Base-by-base conservation (phyloP, 345 rosid species). In the Pistacia atlantica region DNA sequence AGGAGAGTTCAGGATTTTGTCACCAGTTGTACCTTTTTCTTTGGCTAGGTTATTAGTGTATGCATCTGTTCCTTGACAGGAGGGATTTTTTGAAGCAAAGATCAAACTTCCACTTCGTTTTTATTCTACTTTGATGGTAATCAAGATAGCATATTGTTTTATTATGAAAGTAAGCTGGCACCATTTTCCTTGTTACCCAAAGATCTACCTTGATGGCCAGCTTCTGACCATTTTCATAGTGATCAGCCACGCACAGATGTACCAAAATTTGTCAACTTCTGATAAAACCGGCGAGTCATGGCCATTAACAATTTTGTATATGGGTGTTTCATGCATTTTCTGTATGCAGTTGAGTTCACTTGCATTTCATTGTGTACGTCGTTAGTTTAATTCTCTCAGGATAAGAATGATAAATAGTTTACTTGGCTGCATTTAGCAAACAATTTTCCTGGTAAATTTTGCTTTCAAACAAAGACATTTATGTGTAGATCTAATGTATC, bases 261-360 rank as follows among this genome's bases (percentile, higher is more conserved):
- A 79, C 63, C 72, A 64, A 46, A 58, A 8, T 55, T 33, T 51
- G 65, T 68, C 72, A 46, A 14, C 78, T 61, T 75, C 75, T 35
- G 77, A 38, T 52, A 74, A 75, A 31, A 69, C 56, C 35, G 69
- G 7, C 2, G 81, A 74, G 76, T 81, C 80, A n/a, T 65, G 80
- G 33, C 85, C 87, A 63, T 80, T 78, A 58, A 77, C 73, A 86
- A 80, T 35, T 76, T 71, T 54, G 60, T 74, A 73, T 82, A 76
- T 5, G 75, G 33, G 33, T 1, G 33, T 31, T 69, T 78, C 33
- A 46, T 77, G 75, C 84, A 86, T 20, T 75, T 64, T 80, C 80
- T 55, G 25, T 83, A 83, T n/a, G 85, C 85, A 4, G 87, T 77
- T 45, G 84, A 80, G 62, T 82, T 86, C n/a, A 80, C 88, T 80